phyloP scores from a whole-genome alignment of 2,329 filamentous ascomycete genomes.

The Diaporthe humulicola region DNA sequence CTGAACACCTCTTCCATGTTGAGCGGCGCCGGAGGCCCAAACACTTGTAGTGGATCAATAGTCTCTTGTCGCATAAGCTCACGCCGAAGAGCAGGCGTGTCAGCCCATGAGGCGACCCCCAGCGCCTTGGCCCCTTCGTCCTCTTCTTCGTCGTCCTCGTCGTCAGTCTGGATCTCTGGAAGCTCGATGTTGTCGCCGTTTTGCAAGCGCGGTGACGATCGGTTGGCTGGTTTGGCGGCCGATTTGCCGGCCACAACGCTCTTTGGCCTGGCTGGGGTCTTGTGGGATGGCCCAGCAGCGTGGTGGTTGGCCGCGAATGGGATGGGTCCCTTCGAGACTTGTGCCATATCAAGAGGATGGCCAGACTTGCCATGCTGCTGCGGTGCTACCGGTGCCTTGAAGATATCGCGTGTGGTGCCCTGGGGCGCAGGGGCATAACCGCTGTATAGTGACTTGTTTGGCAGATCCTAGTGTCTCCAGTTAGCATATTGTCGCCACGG shows the following conservation, averaged over 20 bases:
- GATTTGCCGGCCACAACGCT: conserved; percentile 65
- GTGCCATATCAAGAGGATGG: conserved; percentile 86
- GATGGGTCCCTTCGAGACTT: conserved; percentile 89
- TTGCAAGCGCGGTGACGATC: conserved; percentile 86
- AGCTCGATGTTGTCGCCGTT: conserved; percentile 92
- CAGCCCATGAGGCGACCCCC: conserved; percentile 83
- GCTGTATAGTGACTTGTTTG: conserved; percentile 71
- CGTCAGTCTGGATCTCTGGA: conserved; percentile 95
- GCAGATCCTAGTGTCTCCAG: conserved; percentile 63
- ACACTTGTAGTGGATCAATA: conserved; percentile 86
- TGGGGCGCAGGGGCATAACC: conserved; percentile 73
- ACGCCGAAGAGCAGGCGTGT: conserved; percentile 84
- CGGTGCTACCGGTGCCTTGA: conserved; percentile 73
- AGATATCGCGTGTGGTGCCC: conserved; percentile 67
- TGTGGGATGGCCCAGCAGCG: conserved; percentile 67
- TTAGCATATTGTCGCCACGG: conserved; percentile 49
- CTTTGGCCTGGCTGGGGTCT: conserved; percentile 75
- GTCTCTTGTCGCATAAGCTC: conserved; percentile 86
- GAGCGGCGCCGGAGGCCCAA: conserved; percentile 88
- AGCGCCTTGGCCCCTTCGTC: conserved; percentile 66
- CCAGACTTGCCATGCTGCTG: conserved; percentile 79
- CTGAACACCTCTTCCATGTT: conserved; percentile 98
- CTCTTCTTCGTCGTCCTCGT: conserved; percentile 81
- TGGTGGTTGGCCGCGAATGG: conserved; percentile 83
- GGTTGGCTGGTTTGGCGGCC: conserved; percentile 69